Percentiles rank a stretch among this genome's conserved stretches.
Conservation (phyloP, 2,329 filamentous ascomycete species). For the Ophiostoma novo-ulmi region DNA sequence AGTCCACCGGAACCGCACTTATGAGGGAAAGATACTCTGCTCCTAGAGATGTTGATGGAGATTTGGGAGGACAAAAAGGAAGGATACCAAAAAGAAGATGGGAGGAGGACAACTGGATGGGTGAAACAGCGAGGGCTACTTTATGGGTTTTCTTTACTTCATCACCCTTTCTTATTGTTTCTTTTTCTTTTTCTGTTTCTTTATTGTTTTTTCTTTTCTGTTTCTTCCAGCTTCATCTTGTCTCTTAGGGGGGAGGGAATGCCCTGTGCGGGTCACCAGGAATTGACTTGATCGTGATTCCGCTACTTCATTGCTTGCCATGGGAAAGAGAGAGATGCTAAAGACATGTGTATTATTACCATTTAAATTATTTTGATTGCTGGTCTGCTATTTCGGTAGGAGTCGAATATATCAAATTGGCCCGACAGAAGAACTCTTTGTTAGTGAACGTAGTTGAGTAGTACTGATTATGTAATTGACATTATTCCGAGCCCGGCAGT, state of each 20-base stretch:
- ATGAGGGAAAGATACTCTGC: slow-evolving; percentile 99
- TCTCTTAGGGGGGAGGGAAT: slow-evolving; percentile 68
- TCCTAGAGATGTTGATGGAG: slow-evolving; percentile 27
- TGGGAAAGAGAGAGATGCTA: slow-evolving; percentile 5
- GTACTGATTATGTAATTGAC: not conserved
- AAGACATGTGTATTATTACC: not conserved
- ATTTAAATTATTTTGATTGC: not conserved
- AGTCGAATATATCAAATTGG: slow-evolving; percentile 6
- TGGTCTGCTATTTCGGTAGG: slow-evolving; percentile 2
- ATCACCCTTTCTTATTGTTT: slow-evolving; percentile 11
- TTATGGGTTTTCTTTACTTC: not conserved
- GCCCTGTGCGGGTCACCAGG: slow-evolving; percentile 86
- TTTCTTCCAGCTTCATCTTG: slow-evolving; percentile 19
- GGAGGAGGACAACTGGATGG: not conserved
- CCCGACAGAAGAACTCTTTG: not conserved
- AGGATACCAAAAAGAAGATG: not conserved
- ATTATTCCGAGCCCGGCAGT: not conserved
- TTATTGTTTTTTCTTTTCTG: slow-evolving; percentile 17
- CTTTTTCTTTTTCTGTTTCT: not conserved
- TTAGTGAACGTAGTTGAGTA: not conserved
- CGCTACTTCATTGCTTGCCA: slow-evolving; percentile 34
- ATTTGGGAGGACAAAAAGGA: not conserved
- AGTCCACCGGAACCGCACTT: slow-evolving; percentile 66
- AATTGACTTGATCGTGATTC: slow-evolving; percentile 87
- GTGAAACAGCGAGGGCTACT: not conserved